These are phyloP conservation scores for Diaporthe citrichinensis DNA, from an alignment of 2,329 filamentous ascomycete genomes.

Conservation along the genomic window DNA sequence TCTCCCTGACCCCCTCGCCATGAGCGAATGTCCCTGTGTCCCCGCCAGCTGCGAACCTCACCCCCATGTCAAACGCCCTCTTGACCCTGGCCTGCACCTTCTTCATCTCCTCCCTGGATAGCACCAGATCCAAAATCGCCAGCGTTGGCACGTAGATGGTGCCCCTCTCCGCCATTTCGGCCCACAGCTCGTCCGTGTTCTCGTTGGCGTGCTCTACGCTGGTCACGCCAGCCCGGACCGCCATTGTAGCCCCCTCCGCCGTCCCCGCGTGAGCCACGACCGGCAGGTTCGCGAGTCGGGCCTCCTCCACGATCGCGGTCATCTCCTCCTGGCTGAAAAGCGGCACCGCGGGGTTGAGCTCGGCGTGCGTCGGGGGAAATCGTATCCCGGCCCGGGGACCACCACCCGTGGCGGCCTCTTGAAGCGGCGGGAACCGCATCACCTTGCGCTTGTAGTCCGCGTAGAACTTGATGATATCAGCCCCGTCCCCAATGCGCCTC, in stretches of 20 bases:
- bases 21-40: conserved; percentile 69
- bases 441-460: conserved; percentile 62
- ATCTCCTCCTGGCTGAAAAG: conserved; percentile 65
- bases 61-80: conserved; percentile 60
- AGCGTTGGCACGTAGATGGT: conserved; percentile 69
- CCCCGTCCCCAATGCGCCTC: conserved; percentile 61
- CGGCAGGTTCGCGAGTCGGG: conserved; percentile 55
- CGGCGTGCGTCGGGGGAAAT: conserved; percentile 53
- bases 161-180: conserved; percentile 58
- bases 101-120: conserved; percentile 43
- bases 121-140: conserved; percentile 55
- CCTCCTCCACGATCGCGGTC: conserved; percentile 63
- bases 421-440: conserved; percentile 58
- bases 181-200: conserved; percentile 56
- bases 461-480: conserved; percentile 65
- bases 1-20: conserved; percentile 65
- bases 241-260: conserved; percentile 59
- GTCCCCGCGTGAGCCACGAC: conserved; percentile 60
- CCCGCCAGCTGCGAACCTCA: conserved; percentile 66
- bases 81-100: conserved; percentile 55
- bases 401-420: conserved; percentile 46
- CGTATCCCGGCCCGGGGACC: conserved; percentile 42
- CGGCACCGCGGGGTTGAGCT: conserved; percentile 56
- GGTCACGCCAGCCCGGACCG: conserved; percentile 61
- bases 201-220: conserved; percentile 62